phyloP scores from a whole-genome alignment of 768 basidiomycete genomes.

The Serendipita sp. region DNA sequence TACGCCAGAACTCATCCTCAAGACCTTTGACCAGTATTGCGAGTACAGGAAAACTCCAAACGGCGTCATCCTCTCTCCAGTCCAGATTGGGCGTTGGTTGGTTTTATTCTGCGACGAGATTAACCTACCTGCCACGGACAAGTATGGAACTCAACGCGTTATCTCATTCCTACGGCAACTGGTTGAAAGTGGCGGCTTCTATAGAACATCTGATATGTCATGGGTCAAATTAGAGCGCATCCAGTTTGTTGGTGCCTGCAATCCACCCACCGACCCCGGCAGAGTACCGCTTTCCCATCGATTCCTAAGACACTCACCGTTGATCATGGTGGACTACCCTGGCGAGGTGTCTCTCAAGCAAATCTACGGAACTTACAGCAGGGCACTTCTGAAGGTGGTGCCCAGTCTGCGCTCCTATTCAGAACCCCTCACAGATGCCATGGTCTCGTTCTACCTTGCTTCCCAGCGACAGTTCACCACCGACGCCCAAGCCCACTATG shows the following conservation, averaged over 20 bases:
- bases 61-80: constrained; percentile 86
- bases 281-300: constrained; percentile 96
- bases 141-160: constrained; percentile 96
- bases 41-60: constrained; percentile 98
- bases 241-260: constrained; percentile 98
- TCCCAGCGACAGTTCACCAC: constrained; percentile 93
- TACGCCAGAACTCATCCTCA: constrained; percentile 92
- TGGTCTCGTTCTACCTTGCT: constrained; percentile 89
- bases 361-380: constrained; percentile 96
- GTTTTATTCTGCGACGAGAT: constrained; percentile 99
- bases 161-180: constrained; percentile 97
- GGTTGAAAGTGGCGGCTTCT: constrained; percentile 88
- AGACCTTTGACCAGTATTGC: constrained; percentile 99
- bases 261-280: constrained; percentile 97
- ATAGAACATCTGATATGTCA: constrained; percentile 84
- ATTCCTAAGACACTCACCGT: constrained; percentile 92
- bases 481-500: constrained; percentile 95
- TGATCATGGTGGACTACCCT: constrained; percentile 99
- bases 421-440: constrained; percentile 89
- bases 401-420: constrained; percentile 86
- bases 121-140: constrained; percentile 91
- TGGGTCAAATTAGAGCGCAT: constrained; percentile 99
- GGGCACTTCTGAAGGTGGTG: constrained; percentile 87
- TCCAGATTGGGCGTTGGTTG: constrained; percentile 93
- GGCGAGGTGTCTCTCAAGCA: constrained; percentile 94